phyloP scores from a whole-genome alignment of 495 filamentous ascomycete genomes.

The Trichodelitschia bisporula region DNA sequence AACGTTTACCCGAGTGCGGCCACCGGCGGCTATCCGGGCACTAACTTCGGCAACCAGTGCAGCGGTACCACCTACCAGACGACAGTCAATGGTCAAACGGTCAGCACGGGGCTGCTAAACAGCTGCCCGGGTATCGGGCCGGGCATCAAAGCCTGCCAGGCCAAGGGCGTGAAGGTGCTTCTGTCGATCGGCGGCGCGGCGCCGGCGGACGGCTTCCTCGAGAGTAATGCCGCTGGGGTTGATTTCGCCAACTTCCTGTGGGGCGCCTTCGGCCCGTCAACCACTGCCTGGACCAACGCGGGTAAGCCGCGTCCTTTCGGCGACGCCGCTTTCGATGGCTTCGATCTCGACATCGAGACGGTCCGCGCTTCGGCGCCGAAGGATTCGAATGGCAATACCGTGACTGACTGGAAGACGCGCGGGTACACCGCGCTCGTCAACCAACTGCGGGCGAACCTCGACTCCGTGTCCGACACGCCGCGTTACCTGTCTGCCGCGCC shows the following conservation, averaged over 20 bases:
- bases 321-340: conserved; percentile 15
- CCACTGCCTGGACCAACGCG: conserved; percentile 15
- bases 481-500: conserved; percentile 20
- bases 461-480: conserved; percentile 5
- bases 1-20: conserved; percentile 33
- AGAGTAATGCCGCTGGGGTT: conserved; percentile 12
- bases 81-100: conserved; percentile 13
- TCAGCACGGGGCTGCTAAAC: conserved; percentile 8
- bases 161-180: conserved; percentile 17
- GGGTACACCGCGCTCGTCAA: conserved; percentile 15
- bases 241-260: conserved; percentile 36
- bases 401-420: conserved; percentile 6
- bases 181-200: conserved; percentile 15
- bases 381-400: too few species aligned
- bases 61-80: conserved; percentile 16
- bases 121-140: conserved; percentile 15
- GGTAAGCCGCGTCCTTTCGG: conserved; percentile 16
- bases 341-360: conserved; percentile 19
- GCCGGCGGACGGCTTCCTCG: conserved; percentile 15
- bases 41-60: conserved; percentile 45
- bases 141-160: conserved; percentile 15
- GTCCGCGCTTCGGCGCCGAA: conserved; percentile 8
- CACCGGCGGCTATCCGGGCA: conserved; percentile 28
- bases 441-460: conserved; percentile 8
- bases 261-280: conserved; percentile 33